These are phyloP conservation scores for Mycena belliarum DNA, from an alignment of 768 basidiomycete species.

Conservation along the genomic window DNA sequence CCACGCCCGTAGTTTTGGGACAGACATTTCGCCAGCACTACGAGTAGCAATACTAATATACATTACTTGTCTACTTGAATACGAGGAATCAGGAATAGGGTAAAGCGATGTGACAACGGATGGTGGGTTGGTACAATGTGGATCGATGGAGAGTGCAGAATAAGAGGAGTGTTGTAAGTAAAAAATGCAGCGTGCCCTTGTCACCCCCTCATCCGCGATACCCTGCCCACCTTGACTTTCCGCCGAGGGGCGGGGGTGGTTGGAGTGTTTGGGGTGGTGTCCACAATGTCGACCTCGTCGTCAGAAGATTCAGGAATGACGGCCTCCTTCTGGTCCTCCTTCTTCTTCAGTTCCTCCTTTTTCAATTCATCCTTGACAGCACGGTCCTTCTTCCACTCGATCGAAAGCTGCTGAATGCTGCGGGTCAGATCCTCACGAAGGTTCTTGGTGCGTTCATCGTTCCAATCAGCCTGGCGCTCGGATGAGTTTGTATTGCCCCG, in stretches of 20 bases:
- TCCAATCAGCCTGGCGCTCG: conserved; percentile 53
- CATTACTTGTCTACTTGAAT: conserved; percentile 1
- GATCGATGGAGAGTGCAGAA: background rate
- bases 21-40: conserved; percentile 24
- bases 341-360: conserved; percentile 28
- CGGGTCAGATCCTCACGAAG: conserved; percentile 48
- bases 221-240: conserved; percentile 8
- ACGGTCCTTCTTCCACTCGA: conserved; percentile 51
- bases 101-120: background rate
- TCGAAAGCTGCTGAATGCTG: conserved; percentile 50
- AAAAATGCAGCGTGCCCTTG: background rate
- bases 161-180: background rate
- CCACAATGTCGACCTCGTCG: conserved; percentile 45
- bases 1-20: conserved; percentile 68
- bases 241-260: conserved; percentile 20
- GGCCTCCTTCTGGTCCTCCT: conserved; percentile 29
- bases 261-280: conserved; percentile 28
- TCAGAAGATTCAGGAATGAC: conserved; percentile 38
- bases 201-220: conserved; percentile 1
- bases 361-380: conserved; percentile 39
- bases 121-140: conserved; percentile 2
- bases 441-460: conserved; percentile 43
- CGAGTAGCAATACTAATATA: background rate
- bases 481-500: conserved; percentile 23
- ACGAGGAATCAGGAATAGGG: background rate